Evolutionary conservation across 495 filamentous ascomycete genomes (phyloP).

Genomic region (Friedmanniomyces simplex): DNA sequence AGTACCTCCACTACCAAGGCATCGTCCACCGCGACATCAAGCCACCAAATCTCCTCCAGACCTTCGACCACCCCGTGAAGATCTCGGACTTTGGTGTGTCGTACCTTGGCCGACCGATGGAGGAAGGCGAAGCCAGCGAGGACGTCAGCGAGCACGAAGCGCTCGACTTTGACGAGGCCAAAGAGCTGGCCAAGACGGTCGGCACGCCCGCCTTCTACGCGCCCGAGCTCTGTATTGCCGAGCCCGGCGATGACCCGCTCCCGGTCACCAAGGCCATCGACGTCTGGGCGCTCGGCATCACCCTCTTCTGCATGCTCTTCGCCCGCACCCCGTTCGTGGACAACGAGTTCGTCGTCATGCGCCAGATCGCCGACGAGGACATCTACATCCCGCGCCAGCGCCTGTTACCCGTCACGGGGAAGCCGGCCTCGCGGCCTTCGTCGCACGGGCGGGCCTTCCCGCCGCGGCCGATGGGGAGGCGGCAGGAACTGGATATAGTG

Average conservation of each 20-base stretch:
- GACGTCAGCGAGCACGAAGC: slow-evolving; percentile 75
- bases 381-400: slow-evolving; percentile 76
- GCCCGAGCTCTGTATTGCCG: slow-evolving; percentile 89
- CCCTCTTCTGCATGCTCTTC: slow-evolving; percentile 88
- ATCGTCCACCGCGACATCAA: slow-evolving; percentile 99
- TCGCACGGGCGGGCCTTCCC: slow-evolving; percentile 27
- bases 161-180: slow-evolving; percentile 74
- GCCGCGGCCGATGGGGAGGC: slow-evolving; percentile 39
- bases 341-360: slow-evolving; percentile 83
- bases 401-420: slow-evolving; percentile 63
- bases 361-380: slow-evolving; percentile 79
- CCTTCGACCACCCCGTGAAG: slow-evolving; percentile 75
- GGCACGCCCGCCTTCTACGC: slow-evolving; percentile 97
- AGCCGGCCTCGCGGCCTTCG: slow-evolving; percentile 29
- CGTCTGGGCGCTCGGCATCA: slow-evolving; percentile 94
- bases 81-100: slow-evolving; percentile 99
- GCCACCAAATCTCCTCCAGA: slow-evolving; percentile 91
- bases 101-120: slow-evolving; percentile 77
- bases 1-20: slow-evolving; percentile 93
- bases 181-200: slow-evolving; percentile 93
- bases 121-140: slow-evolving; percentile 66
- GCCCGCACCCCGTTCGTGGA: slow-evolving; percentile 87
- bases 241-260: slow-evolving; percentile 42
- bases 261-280: slow-evolving; percentile 69
- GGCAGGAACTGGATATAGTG: slow-evolving; percentile 56